Evolutionary conservation across 805 yeast genomes (phyloP).

Genomic region (Candida nitratophila): DNA sequence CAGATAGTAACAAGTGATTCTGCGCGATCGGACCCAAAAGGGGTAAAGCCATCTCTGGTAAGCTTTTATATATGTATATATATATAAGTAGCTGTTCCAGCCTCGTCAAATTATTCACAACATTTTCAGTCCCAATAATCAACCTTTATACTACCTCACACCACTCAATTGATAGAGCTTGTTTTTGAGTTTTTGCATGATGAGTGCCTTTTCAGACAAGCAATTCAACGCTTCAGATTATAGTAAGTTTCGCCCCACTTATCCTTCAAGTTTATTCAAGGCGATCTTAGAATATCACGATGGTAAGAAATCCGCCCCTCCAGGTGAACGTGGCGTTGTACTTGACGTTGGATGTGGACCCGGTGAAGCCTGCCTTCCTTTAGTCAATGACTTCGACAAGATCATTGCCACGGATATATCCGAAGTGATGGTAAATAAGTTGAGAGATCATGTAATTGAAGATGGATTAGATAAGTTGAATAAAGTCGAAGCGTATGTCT

Average conservation of each 20-base stretch:
- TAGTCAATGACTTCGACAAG: constrained; percentile 29
- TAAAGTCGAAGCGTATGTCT: not conserved
- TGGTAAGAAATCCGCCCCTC: constrained; percentile 8
- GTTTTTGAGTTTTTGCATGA: too few relatives aligned
- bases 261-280: constrained; percentile 40
- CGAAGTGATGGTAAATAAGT: constrained; percentile 36
- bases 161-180: too few relatives aligned
- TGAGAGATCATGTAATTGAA: constrained; percentile 4
- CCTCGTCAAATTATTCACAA: too few relatives aligned
- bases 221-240: constrained; percentile 49
- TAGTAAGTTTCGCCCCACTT: constrained; percentile 56
- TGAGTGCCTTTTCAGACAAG: constrained; percentile 57
- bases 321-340: constrained; percentile 30
- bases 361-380: constrained; percentile 42
- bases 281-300: constrained; percentile 7
- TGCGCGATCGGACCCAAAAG: too few relatives aligned
- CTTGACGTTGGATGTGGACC: constrained; percentile 55
- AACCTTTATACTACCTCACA: too few relatives aligned
- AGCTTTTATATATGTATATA: too few relatives aligned
- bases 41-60: too few relatives aligned
- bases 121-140: too few relatives aligned
- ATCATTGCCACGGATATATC: constrained; percentile 41
- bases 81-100: too few relatives aligned
- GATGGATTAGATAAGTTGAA: too few relatives aligned
- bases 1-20: too few relatives aligned